Evolutionary conservation across 2,329 filamentous ascomycete species (phyloP), one percentile per base, ranked within the genome.

Genomic region (Trichoderma sp.): DNA sequence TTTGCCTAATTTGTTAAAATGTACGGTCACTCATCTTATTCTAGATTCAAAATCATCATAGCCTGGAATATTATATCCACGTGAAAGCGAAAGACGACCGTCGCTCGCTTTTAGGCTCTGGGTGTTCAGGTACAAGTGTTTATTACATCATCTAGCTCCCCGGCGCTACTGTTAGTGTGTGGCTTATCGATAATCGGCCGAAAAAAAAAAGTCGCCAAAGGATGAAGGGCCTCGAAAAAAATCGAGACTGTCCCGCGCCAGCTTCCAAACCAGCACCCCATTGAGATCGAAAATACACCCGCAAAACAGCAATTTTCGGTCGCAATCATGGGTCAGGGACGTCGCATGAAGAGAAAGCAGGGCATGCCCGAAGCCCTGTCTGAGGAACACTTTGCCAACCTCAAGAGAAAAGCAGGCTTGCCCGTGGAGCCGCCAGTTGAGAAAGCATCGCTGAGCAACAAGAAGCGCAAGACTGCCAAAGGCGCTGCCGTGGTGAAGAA

Each of bases 301-400:
- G 19, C 15, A 37, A 8, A 25, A 25, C 25, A 37, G 22, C 35
- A 60, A 37, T 29, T 42, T 54, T 65, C 32, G 56, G 29, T 59
- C 54, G 42, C 77, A 77, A 88, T 78, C 76, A 97, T 97, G 94
- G 94, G 93, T 84, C 87, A 89, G 70, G 92, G 93, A 79, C 91
- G 93, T 78, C 92, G 94, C 75, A 96, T 97, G 90, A 69, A 69
- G 60, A 92, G 94, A 80, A 97, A 97, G 82, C 95, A 98, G 86
- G 94, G 93, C 67, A 85, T 90, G 71, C 95, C 95, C 64, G 87
- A 91, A 75, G 86, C 91, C 71, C 86, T 97, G 72, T 92, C 95
- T 72, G 92, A 97, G 77, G 87, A 89, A 72, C 88, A 91, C 75
- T 89, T 90, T 74, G 89, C 89, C 60, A 93, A 90, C 76, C 79